These are phyloP conservation scores for Boletellus dicymbophilus DNA, from an alignment of 1,284 basidiomycete genomes.

Conservation along the genomic window DNA sequence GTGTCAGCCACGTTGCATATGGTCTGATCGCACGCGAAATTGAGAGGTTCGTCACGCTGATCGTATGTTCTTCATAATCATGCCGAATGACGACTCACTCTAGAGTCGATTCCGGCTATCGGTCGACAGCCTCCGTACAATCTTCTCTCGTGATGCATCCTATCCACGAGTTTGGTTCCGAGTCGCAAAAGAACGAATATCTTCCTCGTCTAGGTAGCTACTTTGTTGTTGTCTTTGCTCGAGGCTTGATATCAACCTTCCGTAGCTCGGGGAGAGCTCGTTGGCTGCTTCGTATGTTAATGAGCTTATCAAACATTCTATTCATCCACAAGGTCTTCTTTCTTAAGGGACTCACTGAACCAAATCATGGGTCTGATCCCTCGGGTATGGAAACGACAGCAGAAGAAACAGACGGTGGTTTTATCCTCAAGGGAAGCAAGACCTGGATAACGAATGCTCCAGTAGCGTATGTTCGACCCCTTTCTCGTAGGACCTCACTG, in stretches of 20 bases:
- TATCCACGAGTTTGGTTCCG: slow-evolving; percentile 90
- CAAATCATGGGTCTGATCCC: slow-evolving; percentile 96
- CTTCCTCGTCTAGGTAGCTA: slow-evolving; percentile 76
- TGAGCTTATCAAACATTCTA: neutral
- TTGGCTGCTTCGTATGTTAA: slow-evolving; percentile 88
- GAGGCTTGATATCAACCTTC: slow-evolving; percentile 15
- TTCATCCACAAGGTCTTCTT: slow-evolving; percentile 1
- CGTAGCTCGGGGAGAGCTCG: slow-evolving; percentile 80
- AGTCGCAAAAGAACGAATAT: slow-evolving; percentile 91
- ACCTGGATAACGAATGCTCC: slow-evolving; percentile 97
- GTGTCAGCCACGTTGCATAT: slow-evolving; percentile 90
- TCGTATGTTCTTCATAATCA: neutral
- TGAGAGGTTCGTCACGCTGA: slow-evolving; percentile 62
- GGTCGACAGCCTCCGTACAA: slow-evolving; percentile 95
- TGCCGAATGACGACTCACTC: neutral
- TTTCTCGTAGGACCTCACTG: neutral
- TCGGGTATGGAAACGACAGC: slow-evolving; percentile 94
- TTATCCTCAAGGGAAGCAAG: slow-evolving; percentile 88
- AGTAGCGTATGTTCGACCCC: slow-evolving; percentile 65
- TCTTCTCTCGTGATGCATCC: slow-evolving; percentile 99
- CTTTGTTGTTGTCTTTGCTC: neutral
- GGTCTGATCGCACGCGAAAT: slow-evolving; percentile 94
- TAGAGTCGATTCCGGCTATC: slow-evolving; percentile 94
- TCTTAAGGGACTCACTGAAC: slow-evolving; percentile 86
- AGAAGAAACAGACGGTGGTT: slow-evolving; percentile 83